Evolutionary conservation across 495 filamentous ascomycete genomes (phyloP), one percentile per base, ranked within the genome.

Genomic region (Copromyces sp.): DNA sequence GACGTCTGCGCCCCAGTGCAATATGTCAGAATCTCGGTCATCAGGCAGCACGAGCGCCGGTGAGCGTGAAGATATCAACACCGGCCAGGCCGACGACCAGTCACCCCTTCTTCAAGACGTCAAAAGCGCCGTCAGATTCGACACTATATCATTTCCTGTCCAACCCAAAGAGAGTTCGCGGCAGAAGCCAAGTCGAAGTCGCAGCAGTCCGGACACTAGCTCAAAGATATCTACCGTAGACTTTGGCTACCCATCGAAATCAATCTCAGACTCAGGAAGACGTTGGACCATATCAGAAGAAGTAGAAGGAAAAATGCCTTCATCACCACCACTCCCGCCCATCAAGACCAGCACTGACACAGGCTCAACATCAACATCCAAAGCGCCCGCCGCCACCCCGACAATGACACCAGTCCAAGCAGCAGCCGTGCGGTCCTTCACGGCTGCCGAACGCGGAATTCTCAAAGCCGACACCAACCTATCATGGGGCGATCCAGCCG

Each of bases 401-500:
- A 71, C 44, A 17, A 53, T 71, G 32, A 68, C 32, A 20, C 41
- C 35, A 38, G 8, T n/a, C 24, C 41, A 71, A 53, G 53, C 70
- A 37, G 41, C 70, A 65, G 70, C 42, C 41, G 29, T 71, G 8
- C 41, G 70, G 17, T 9, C 24, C 7, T 24, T 38, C 4, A 44
- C 75, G 4, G 24, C 39, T 9, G 70, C 71, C 24, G 72, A 68
- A 11, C 53, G 14, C 8, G 42, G 72, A 14, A 39, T 76, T n/a
- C 12, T 35, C 39, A 78, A 77, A 41, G 70, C 77, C 24, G 75
- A 77, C 72, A 73, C 70, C 3, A 73, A 75, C 70, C 61, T 74
- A 32, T 76, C 79, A 3, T 85, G 83, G 83, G 80, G 80, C 39
- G 71, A 75, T n/a, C 82, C 83, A 1, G 81, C 77, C 5, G 83